phyloP scores from a whole-genome alignment of 179 eudicot species.

The Carnegiea gigantea region DNA sequence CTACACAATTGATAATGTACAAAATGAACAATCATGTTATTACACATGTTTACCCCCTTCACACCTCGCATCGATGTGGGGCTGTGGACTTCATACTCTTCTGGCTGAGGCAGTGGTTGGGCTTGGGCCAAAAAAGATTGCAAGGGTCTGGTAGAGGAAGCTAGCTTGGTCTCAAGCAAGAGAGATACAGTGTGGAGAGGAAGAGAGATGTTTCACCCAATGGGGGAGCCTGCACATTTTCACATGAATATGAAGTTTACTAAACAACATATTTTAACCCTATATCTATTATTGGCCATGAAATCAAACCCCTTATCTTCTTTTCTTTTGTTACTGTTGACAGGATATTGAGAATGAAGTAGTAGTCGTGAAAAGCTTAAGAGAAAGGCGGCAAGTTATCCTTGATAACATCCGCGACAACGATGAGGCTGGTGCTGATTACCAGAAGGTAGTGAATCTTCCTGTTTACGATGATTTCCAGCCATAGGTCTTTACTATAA shows the following conservation, averaged over 20 bases:
- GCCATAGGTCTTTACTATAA: neutral
- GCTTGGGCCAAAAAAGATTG: neutral
- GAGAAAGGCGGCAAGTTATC: slow-evolving; percentile 66
- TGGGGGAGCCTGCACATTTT: neutral
- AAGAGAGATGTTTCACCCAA: neutral
- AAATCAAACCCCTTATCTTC: neutral
- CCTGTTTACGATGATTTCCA: neutral
- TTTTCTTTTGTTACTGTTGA: slow-evolving; percentile 14
- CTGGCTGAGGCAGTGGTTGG: neutral
- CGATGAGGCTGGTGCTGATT: slow-evolving; percentile 68
- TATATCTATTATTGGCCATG: neutral
- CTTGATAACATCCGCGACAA: slow-evolving; percentile 88
- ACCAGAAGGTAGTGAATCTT: slow-evolving; percentile 51
- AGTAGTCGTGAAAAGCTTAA: slow-evolving; percentile 50
- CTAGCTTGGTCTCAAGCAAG: neutral
- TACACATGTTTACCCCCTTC: neutral
- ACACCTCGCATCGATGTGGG: neutral
- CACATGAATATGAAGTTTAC: too few relatives aligned
- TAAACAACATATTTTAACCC: too few relatives aligned
- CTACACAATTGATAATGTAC: too few relatives aligned
- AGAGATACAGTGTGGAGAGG: neutral
- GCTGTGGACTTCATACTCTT: neutral
- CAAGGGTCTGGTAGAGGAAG: neutral
- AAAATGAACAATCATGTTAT: too few relatives aligned
- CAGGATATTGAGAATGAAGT: slow-evolving; percentile 69